Conservation (phyloP, 1,284 basidiomycete species). For the Tilletiaria anomala region DNA sequence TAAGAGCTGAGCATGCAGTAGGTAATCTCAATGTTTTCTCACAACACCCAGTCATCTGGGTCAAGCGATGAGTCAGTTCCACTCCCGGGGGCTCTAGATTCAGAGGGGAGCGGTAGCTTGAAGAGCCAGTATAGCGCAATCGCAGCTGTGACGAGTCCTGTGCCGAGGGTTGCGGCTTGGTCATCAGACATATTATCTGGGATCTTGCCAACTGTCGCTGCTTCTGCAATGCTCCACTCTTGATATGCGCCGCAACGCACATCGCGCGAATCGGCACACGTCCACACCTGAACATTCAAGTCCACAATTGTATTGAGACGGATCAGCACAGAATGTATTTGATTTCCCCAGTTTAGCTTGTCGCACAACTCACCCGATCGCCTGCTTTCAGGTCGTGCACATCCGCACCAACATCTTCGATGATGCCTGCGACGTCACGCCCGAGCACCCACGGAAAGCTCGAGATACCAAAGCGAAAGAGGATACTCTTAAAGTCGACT, state of each 20-base stretch:
- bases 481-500: constrained; percentile 24
- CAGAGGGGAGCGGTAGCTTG: too few relatives aligned
- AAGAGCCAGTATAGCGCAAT: constrained; percentile 26
- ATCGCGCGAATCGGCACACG: constrained; percentile 25
- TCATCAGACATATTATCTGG: constrained; percentile 10
- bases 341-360: constrained; percentile 20
- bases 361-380: too few relatives aligned
- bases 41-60: too few relatives aligned
- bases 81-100: too few relatives aligned
- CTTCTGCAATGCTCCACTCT: constrained; percentile 11
- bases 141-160: constrained; percentile 36
- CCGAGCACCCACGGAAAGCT: constrained; percentile 40
- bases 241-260: constrained; percentile 23
- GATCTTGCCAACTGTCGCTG: constrained; percentile 11
- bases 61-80: too few relatives aligned
- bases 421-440: constrained; percentile 44
- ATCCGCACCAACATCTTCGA: constrained; percentile 42
- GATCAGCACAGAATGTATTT: not conserved
- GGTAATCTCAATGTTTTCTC: too few relatives aligned
- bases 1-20: too few relatives aligned
- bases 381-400: constrained; percentile 43
- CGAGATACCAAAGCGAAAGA: constrained; percentile 27
- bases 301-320: constrained; percentile 1
- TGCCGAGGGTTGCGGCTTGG: constrained; percentile 25
- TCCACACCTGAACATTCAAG: too few relatives aligned